Conservation (phyloP, 2,329 filamentous ascomycete genomes). For the Elsinoe necatrix region DNA sequence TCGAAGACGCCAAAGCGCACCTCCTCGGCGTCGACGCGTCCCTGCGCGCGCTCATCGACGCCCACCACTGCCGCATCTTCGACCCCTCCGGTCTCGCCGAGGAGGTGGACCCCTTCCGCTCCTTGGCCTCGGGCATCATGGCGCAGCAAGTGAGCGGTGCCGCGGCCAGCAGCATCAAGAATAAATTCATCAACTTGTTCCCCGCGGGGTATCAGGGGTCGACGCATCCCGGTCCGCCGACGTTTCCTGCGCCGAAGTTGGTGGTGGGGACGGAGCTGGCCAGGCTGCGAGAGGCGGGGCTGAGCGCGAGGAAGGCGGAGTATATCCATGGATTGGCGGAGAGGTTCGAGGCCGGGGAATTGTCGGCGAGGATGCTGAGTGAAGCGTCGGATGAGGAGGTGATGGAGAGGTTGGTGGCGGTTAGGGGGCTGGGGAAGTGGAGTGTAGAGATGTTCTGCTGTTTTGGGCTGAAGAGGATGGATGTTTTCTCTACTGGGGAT, state of each 20-base stretch:
- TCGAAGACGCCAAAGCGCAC: conserved; percentile 67
- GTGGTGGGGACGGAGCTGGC: conserved; percentile 58
- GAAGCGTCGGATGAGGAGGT: conserved; percentile 79
- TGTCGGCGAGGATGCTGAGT: conserved; percentile 67
- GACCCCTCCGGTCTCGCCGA: conserved; percentile 74
- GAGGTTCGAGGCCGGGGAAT: conserved; percentile 67
- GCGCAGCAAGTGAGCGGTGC: conserved; percentile 93
- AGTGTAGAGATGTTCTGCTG: conserved; percentile 97
- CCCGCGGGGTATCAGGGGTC: conserved; percentile 21
- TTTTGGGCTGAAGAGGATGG: conserved; percentile 87
- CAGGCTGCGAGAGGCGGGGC: conserved; percentile 69
- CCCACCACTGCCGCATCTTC: conserved; percentile 70
- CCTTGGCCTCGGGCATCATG: conserved; percentile 78
- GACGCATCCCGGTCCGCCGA: conserved; percentile 23
- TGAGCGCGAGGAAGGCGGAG: conserved; percentile 92
- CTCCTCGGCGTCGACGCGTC: conserved; percentile 60
- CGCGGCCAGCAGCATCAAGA: conserved; percentile 81
- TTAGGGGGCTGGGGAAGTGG: conserved; percentile 82
- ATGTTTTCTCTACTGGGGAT: conserved; percentile 88
- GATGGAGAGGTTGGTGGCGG: conserved; percentile 70
- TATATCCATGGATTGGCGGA: conserved; percentile 80
- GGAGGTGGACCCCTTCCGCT: conserved; percentile 78
- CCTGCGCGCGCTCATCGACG: conserved; percentile 62
- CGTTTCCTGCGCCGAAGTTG: conserved; percentile 68
- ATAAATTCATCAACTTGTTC: conserved; percentile 73